Evolutionary conservation across 305 asterid species (phyloP), one percentile per base, ranked within the genome.

Genomic region (Euphrasia arctica): DNA sequence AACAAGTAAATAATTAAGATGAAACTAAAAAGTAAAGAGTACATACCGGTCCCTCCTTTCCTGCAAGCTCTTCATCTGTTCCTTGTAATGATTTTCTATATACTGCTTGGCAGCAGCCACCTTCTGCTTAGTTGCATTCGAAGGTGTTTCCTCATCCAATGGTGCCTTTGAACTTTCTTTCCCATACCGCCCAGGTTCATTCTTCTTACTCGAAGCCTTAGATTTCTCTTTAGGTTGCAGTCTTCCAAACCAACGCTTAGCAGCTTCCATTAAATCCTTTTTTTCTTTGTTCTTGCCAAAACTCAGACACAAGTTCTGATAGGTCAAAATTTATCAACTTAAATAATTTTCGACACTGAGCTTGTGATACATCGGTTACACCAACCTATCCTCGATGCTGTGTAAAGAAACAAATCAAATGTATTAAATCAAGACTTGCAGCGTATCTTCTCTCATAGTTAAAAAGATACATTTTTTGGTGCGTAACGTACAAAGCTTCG

Each of bases 101-200:
- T 90, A 90, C 81, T 88, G 95, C 81, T 90, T 90, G 67, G 97
- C 97, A 72, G 97, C 97, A 45, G 83, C 97, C 57, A 67, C 97
- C 82, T 90, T 90, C 85, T 85, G 95, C 77, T 86, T 85, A 64
- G 97, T 91, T 66, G 96, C 98, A 78, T 69, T 80, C 13, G 98
- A 91, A 58, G 98, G 94, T 29, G 79, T 69, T 66, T 86, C 98
- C 60, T 91, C 98, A 58, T 64, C 71, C 54, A 67, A 62, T 27
- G 82, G 71, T 51, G 86, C 54, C 76, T 75, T 83, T 34, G 78
- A 61, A 54, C 86, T 91, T 76, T 88, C 96, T 71, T 80, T 86
- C 59, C 75, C 90, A 72, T 74, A 75, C 64, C 76, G 67, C 31
- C 74, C 75, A 59, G 79, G 59, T 58, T 89, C 89, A 56, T 83